Evolutionary conservation across 1,139 yeast genomes (phyloP), one percentile per base, ranked within the genome.

Genomic region (Scheffersomyces segobiensis): DNA sequence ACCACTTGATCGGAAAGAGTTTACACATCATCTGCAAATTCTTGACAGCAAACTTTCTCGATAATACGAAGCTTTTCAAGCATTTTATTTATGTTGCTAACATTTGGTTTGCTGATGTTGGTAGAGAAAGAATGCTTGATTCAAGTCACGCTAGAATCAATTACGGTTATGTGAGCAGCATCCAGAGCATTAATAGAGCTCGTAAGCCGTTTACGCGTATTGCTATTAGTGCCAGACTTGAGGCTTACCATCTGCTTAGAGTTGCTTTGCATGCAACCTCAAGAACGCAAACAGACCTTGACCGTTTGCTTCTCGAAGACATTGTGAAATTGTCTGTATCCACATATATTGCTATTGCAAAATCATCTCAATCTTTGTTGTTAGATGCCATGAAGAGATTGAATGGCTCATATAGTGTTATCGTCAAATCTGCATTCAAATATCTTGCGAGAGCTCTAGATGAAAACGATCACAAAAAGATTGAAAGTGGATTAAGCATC

Each of bases 51-150:
- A 75, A 83, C 57, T 83, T 83, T 58, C 87, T 84, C 57, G 93
- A 90, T 62, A 89, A 91, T 62, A 84, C 91, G n/a, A 85, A 86
- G 19, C 73, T 91, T 20, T 84, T 88, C 70, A 87, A 87, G 64
- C 86, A 87, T 52, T 79, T 89, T 54, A 74, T 93, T 53, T 86
- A 87, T 67, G 88, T 88, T 2, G 71, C 89, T 56, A 87, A 89
- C 65, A 86, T 89, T 12, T 95, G 97, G 93, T 86, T 95, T 62
- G 83, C 91, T 19, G 96, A 93, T 70, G 89, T 90, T 32, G 97
- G 97, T 1, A 81, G 86, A 62, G 97, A 91, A 65, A 78, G 90
- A 17, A 77, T 88, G 0, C 83, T 88, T 55, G 88, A 83, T 56
- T 76, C 84, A 14, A 85, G 87, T 61, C 80, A 79, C 60, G 77